A percentile compares a stretch with the other conserved stretches of the same genome.
phyloP scores from a whole-genome alignment of 441 rosid genomes.

The Breynia disticha region DNA sequence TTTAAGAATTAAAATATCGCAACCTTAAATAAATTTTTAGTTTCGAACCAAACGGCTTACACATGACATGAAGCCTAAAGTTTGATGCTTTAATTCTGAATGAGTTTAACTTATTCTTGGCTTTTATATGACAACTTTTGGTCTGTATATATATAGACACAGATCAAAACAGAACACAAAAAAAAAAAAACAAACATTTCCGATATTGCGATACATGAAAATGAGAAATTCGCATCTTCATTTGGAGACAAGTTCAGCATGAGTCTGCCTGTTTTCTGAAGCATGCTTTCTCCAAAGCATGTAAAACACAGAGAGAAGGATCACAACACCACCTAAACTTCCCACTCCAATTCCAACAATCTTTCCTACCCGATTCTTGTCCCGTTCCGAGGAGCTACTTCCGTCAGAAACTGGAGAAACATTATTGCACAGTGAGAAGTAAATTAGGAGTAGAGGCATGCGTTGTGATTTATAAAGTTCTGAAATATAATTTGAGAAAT shows the following conservation, averaged over 20 bases:
- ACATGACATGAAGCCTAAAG: no score
- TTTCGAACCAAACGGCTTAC: no score
- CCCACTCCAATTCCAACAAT: conserved; percentile 34
- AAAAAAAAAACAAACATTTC: no score
- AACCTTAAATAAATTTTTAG: no score
- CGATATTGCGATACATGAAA: no score
- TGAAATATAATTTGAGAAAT: neutral
- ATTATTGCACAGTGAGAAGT: neutral
- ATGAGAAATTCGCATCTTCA: neutral
- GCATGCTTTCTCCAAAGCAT: conserved; percentile 29
- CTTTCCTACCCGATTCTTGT: conserved; percentile 20
- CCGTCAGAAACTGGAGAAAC: conserved; percentile 12
- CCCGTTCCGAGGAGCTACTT: conserved; percentile 8
- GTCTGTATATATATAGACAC: no score
- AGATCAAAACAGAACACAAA: no score
- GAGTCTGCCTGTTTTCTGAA: conserved; percentile 16
- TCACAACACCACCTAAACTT: conserved; percentile 21
- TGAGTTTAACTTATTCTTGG: no score
- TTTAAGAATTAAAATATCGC: no score
- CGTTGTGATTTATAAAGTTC: neutral
- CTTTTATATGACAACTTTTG: no score
- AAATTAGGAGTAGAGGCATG: neutral
- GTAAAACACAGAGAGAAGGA: conserved; percentile 26
- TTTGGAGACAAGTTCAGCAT: conserved; percentile 23
- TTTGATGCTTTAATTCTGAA: no score